Evolutionary conservation across 1,284 basidiomycete genomes (phyloP), one percentile per base, ranked within the genome.

Genomic region (Cryptococcus floricola): DNA sequence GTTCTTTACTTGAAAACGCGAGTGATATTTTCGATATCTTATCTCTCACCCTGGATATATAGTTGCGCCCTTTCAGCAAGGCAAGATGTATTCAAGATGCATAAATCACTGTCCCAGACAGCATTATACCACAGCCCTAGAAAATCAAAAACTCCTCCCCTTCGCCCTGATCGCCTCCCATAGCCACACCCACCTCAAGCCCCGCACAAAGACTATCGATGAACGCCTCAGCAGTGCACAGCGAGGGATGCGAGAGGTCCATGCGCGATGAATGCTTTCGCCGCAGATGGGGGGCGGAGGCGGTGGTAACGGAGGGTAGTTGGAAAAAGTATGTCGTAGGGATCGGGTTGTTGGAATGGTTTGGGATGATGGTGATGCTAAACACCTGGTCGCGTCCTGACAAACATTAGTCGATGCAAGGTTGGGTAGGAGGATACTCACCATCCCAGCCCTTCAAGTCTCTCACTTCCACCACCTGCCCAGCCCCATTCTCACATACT

Each of bases 401-500:
- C 25, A 39, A 25, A 16, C 47, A 34, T 23, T 34, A 43, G 27
- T 5, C 23, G 16, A 34, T 42, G 13, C 31, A 34, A 10, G 10
- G 10, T 34, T 10, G 10, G 31, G 10, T 34, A 34, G 31, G 14
- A 6, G 23, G 23, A 23, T 23, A 64, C 67, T 62, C 57, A 71
- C 69, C 68, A 18, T 56, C 59, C 60, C 60, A 67, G 28, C 66
- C 66, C 39, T 58, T 60, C 59, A 66, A 62, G 43, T 75, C 70
- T 34, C 58, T 64, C 8, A 73, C 67, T 46, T 71, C 72, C 7
- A 60, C 62, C 2, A 76, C 66, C n/a, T 60, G 64, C 2, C 72
- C 70, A 0, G 73, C 52, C 4, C 74, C 74, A 3, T 71, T 71
- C 52, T 73, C 71, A 12, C 46, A 18, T 31, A 76, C 60, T n/a